Evolutionary conservation across 2,329 filamentous ascomycete genomes (phyloP), one percentile per base, ranked within the genome.

Genomic region (Septoria linicola): DNA sequence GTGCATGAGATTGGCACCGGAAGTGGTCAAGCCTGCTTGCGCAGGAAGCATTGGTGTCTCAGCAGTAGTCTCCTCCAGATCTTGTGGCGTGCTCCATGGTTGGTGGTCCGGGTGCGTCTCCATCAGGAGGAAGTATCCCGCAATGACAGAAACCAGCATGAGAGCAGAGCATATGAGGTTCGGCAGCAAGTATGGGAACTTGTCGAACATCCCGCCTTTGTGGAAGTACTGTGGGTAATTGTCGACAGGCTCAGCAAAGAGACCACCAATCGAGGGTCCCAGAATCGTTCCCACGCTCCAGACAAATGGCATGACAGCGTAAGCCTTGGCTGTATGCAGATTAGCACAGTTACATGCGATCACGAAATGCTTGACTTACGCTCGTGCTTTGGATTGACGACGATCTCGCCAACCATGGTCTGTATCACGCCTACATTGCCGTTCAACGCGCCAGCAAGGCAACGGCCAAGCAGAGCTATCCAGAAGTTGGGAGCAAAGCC

Each of bases 231-330:
- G 72, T 16, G 92, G 90, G 69, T 87, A 95, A 16, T 83, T 83
- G 30, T 81, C 74, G 55, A 84, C 80, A 20, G 92, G 91, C 59
- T 89, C 84, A 53, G 90, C 87, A 67, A 96, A 89, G 49, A 86
- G 82, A 27, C 92, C 92, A 53, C 92, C 92, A 59, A 96, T 89
- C 4, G 87, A 88, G 56, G 91, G 88, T 0, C 91, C 91, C 46
- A 95, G 78, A 58, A 96, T 95, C 8, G 89, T 95, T 19, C 91
- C 91, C 45, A 96, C 84, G 40, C 81, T 86, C 90, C 91, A 96
- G 6, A 96, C 87, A 65, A 96, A 96, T 0, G 91, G 91, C 89
- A 96, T 95, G 37, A 96, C 82, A 2, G 89, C 84, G 68, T 91
- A 96, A 21, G 91, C 91, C 55, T 86, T 83, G 52, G 89, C 87